phyloP scores from a whole-genome alignment of 805 yeast species.

The Metschnikowia reukaufii region DNA sequence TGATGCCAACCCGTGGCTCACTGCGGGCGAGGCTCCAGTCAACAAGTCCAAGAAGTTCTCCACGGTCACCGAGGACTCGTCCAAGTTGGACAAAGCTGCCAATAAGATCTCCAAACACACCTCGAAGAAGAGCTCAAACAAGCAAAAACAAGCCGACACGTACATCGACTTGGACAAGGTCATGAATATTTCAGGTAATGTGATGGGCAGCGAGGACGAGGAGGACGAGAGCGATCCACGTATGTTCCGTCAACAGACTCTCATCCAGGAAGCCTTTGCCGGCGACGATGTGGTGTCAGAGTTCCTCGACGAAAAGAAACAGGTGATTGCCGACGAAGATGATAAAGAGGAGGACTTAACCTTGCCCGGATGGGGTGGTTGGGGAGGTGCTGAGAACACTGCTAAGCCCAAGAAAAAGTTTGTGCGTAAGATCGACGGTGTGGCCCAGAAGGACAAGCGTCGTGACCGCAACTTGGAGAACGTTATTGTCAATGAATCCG shows the following conservation, averaged over 20 bases:
- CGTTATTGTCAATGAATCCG: conserved; percentile 87
- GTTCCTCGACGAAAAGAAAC: conserved; percentile 74
- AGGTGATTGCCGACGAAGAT: conserved; percentile 70
- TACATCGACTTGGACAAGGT: conserved; percentile 55
- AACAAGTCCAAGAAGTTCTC: conserved; percentile 33
- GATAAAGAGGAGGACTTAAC: conserved; percentile 85
- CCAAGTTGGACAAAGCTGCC: conserved; percentile 39
- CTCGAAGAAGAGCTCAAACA: conserved; percentile 33
- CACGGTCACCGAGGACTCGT: conserved; percentile 37
- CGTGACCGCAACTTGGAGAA: conserved; percentile 71
- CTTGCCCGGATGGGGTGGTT: conserved; percentile 96
- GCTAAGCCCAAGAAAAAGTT: conserved; percentile 55
- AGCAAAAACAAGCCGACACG: conserved; percentile 35
- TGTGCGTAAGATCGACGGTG: conserved; percentile 73
- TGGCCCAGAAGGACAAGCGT: conserved; percentile 68
- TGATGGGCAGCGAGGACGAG: conserved; percentile 30
- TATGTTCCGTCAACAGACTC: conserved; percentile 75
- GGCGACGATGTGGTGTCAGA: conserved; percentile 91
- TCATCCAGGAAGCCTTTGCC: conserved; percentile 91
- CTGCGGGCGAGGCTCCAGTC: conserved; percentile 17
- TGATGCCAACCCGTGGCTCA: conserved; percentile 41
- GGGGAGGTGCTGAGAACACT: conserved; percentile 69
- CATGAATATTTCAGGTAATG: conserved; percentile 49
- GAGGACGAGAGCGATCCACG: conserved; percentile 37
- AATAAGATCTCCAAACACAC: conserved; percentile 37